These are phyloP conservation scores for Trapa bicornis DNA, from an alignment of 345 rosid species.

Conservation along the genomic window DNA sequence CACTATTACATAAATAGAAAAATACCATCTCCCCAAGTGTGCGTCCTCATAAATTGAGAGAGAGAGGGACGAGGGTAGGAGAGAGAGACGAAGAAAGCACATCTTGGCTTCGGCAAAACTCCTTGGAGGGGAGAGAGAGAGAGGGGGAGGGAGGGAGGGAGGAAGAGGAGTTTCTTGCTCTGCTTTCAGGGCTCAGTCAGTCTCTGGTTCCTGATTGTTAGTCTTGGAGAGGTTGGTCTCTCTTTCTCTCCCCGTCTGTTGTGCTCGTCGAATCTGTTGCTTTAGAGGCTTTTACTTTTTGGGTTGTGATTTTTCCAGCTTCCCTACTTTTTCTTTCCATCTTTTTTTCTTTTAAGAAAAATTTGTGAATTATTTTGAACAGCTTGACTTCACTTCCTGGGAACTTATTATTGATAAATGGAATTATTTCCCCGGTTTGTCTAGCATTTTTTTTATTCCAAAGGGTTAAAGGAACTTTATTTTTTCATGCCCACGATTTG, in stretches of 20 bases:
- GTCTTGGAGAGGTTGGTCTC: conserved; percentile 10
- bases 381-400: conserved; percentile 7
- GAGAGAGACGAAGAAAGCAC: neutral
- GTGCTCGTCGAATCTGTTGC: conserved; percentile 9
- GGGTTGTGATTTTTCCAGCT: neutral
- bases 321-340: neutral
- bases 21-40: conserved; percentile 27
- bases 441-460: conserved; percentile 16
- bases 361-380: neutral
- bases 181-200: conserved; percentile 2
- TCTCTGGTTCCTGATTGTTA: neutral
- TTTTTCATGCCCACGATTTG: conserved; percentile 6
- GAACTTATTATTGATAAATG: neutral
- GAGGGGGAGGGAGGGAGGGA: conserved; percentile 15
- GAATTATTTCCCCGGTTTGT: conserved; percentile 10
- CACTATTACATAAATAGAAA: conserved; percentile 5
- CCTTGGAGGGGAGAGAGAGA: conserved; percentile 5
- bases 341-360: neutral
- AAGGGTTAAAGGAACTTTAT: conserved; percentile 30
- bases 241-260: conserved; percentile 3
- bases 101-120: neutral
- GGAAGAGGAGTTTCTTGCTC: conserved; percentile 18
- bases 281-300: conserved; percentile 35
- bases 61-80: neutral
- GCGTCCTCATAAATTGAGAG: conserved; percentile 2